Conservation (phyloP, 2,329 filamentous ascomycete genomes). For the Talaromyces sp. region DNA sequence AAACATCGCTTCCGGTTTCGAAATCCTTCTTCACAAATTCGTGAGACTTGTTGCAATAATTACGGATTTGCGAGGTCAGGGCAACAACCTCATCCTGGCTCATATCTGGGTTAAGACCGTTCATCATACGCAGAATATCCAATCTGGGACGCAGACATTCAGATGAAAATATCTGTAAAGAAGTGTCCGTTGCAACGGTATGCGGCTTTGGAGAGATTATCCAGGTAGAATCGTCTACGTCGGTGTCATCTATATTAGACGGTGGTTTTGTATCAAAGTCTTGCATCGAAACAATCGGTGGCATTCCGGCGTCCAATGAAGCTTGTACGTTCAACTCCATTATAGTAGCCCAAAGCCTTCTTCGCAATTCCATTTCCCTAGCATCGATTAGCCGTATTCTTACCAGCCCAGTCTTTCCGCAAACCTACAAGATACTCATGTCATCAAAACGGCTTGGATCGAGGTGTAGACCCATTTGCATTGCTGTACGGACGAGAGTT, state of each 20-base stretch:
- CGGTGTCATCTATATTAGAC: constrained; percentile 50
- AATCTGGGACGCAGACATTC: constrained; percentile 3
- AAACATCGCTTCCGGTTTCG: neutral
- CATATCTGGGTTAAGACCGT: constrained; percentile 4
- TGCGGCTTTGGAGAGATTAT: neutral
- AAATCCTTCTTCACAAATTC: neutral
- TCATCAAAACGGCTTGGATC: constrained; percentile 35
- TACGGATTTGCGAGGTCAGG: constrained; percentile 1
- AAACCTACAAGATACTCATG: constrained; percentile 35
- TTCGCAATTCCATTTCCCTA: constrained; percentile 47
- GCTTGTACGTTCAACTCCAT: constrained; percentile 58
- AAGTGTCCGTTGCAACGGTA: constrained; percentile 1
- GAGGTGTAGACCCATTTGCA: constrained; percentile 54
- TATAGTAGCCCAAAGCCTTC: constrained; percentile 58
- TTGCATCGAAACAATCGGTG: constrained; percentile 43
- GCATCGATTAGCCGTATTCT: neutral
- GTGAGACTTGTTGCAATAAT: neutral
- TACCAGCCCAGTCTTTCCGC: neutral
- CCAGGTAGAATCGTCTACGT: neutral
- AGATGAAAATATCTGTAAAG: constrained; percentile 4
- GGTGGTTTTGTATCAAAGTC: constrained; percentile 53
- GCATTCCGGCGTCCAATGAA: constrained; percentile 56
- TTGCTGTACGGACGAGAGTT: constrained; percentile 52
- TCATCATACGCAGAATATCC: constrained; percentile 12
- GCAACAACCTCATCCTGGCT: neutral